Conservation (phyloP, 2,329 filamentous ascomycete species). For the Xylaria hypoxylon region DNA sequence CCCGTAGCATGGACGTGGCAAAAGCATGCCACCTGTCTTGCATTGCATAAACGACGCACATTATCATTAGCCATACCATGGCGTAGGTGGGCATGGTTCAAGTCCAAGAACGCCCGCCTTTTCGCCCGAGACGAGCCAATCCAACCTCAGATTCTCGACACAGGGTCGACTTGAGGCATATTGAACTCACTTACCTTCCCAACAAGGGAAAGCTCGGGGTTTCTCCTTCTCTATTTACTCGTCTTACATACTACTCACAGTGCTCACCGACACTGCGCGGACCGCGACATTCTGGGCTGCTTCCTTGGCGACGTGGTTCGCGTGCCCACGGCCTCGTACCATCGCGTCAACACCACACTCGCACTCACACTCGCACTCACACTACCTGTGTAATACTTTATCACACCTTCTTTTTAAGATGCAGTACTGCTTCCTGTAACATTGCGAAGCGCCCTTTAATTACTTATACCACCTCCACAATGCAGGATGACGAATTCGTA, state of each 20-base stretch:
- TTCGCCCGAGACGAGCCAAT: conserved; percentile 5
- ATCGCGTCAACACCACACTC: conserved; percentile 21
- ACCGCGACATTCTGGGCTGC: background rate
- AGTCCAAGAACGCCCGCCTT: conserved; percentile 14
- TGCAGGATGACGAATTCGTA: conserved; percentile 36
- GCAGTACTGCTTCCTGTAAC: conserved; percentile 6
- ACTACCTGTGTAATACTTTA: background rate
- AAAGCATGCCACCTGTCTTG: conserved; percentile 53
- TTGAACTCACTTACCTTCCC: conserved; percentile 1
- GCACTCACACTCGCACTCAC: background rate
- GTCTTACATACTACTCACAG: background rate
- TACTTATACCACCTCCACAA: conserved; percentile 24
- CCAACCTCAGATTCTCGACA: background rate
- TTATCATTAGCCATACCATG: conserved; percentile 26
- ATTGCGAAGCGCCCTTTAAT: conserved; percentile 4
- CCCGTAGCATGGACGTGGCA: conserved; percentile 47
- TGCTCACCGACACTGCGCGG: too few species aligned
- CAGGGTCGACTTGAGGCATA: too few species aligned
- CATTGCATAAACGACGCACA: conserved; percentile 53
- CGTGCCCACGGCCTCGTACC: conserved; percentile 24
- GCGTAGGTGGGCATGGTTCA: conserved; percentile 18
- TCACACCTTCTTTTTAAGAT: conserved; percentile 15
- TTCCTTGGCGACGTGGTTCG: background rate
- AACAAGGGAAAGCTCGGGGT: background rate
- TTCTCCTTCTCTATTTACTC: background rate